Evolutionary conservation across 2,329 filamentous ascomycete species (phyloP), one percentile per base, ranked within the genome.

Genomic region (Cryphonectria parasitica): DNA sequence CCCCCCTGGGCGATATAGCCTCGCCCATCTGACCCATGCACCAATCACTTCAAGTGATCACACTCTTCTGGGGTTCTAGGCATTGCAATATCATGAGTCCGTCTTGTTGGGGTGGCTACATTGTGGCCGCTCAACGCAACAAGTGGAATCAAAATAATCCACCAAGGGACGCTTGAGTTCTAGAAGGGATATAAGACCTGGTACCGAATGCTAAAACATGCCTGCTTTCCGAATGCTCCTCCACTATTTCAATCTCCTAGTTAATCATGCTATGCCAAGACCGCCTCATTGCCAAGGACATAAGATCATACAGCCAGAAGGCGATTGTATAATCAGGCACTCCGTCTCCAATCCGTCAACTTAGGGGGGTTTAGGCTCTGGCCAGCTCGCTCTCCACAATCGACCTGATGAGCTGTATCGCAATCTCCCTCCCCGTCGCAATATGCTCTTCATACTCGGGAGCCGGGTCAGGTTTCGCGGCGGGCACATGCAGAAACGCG

Each of bases 381-480:
- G 64, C 72, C 67, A 81, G 64, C 76, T 86, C 84, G 74, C 84
- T 85, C 79, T 89, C 86, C 36, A 84, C 86, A 70, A 91, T 82
- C 10, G 87, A 84, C 72, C 86, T 81, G 69, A 91, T 85, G 72
- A 91, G 77, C 74, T 87, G 85, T 61, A 88, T 67, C 2, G 84
- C 80, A 49, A 90, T 77, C 70, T 86, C 83, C n/a, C 81, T 82
- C 3, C 89, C 89, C 2, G 77, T 80, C 34, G 77, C 77, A 15
- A 91, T 75, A 22, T 80, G 80, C 28, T 81, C 80, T 49, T 87
- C 82, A 31, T 87, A 84, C 11, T 85, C 82, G 36, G 87, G 84
- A 8, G 87, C 84, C 0, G 92, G 92, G 1, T 94, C 91, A 78
- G 94, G 91, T 66, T 94, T 80, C 78, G 94, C 94, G 3, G 90